Base-by-base conservation (phyloP, 2,329 filamentous ascomycete genomes). In the Fusarium hainanense region DNA sequence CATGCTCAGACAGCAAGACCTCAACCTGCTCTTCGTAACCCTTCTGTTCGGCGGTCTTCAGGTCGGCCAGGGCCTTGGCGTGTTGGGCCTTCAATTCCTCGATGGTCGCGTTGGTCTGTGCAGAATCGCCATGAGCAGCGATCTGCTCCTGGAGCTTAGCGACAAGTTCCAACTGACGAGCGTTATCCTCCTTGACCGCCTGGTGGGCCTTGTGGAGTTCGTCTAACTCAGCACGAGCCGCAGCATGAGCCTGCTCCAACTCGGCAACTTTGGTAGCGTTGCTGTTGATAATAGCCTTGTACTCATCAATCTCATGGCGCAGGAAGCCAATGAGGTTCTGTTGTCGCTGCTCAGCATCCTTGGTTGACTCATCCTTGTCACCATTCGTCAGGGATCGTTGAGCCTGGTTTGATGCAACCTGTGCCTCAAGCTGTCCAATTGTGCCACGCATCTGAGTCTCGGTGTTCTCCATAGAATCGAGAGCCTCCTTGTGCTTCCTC, bases 231-330 rank as follows among this genome's bases (percentile, higher is more conserved):
- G 86, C 81, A 74, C 89, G 88, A 52, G 92, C 87, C 27, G 86
- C 85, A 32, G 86, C 79, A 76, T 97, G 91, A 6, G 90, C 88
- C 68, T 90, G 82, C 79, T 97, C 93, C 16, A 97, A 85, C 69
- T 92, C 88, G 5, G 89, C 85, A 30, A 97, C 89, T 73, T 90
- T 92, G 41, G 86, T 77, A 14, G 89, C 84, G 73, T 94, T 93
- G 70, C 83, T 85, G 68, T 87, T 86, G 73, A 97, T 90, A 40
- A 92, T 88, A 6, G 86, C 82, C 81, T 92, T 94, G 81, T 97
- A 94, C 76, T 93, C 90, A 54, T 94, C 89, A 55, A 98, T 90
- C 77, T 97, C 91, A 63, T 82, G 85, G 67, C 92, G 91, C 43
- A 98, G 81, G 46, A 84, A 84, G 37, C 84, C 82, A 34, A 92